A percentile compares a stretch with the other conserved stretches of the same genome.
These are phyloP conservation scores for Xerocomus cyaneibrunnescens DNA, from an alignment of 1,284 basidiomycete genomes.

Conservation along the genomic window DNA sequence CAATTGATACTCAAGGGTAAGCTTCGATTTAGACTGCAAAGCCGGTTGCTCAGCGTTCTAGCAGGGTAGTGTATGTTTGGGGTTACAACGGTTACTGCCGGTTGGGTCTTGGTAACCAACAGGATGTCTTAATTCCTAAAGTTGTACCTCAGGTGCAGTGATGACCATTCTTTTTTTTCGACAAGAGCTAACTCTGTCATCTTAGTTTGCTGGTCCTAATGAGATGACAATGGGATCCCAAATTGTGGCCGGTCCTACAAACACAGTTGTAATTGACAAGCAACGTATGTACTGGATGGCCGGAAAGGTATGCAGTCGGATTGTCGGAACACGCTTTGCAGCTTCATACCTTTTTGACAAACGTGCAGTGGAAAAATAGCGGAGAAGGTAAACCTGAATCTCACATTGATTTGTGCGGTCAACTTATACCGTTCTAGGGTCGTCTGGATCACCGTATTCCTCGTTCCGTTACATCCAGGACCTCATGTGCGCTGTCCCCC, in stretches of 20 bases:
- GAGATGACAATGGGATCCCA: constrained; percentile 59
- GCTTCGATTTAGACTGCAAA: constrained; percentile 15
- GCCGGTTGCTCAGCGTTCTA: constrained; percentile 8
- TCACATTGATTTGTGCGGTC: neutral
- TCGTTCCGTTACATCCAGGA: constrained; percentile 81
- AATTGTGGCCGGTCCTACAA: constrained; percentile 81
- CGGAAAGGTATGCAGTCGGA: constrained; percentile 56
- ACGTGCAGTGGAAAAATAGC: constrained; percentile 80
- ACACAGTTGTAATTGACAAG: constrained; percentile 80
- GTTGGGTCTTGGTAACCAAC: constrained; percentile 81
- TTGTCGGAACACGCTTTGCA: neutral
- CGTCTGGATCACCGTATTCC: constrained; percentile 79
- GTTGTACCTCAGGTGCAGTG: constrained; percentile 65
- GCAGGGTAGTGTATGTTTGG: constrained; percentile 78
- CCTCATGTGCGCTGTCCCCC: constrained; percentile 53
- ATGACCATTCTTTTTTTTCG: neutral
- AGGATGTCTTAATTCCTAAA: constrained; percentile 75
- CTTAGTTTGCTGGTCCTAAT: constrained; percentile 72
- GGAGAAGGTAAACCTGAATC: constrained; percentile 67
- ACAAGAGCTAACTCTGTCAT: neutral
- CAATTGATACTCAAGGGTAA: constrained; percentile 75
- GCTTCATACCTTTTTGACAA: constrained; percentile 18
- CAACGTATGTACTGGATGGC: constrained; percentile 85
- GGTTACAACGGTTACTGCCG: constrained; percentile 83
- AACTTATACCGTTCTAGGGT: constrained; percentile 46